phyloP scores from a whole-genome alignment of 768 basidiomycete genomes.

The Coprinellus aureogranulatus region DNA sequence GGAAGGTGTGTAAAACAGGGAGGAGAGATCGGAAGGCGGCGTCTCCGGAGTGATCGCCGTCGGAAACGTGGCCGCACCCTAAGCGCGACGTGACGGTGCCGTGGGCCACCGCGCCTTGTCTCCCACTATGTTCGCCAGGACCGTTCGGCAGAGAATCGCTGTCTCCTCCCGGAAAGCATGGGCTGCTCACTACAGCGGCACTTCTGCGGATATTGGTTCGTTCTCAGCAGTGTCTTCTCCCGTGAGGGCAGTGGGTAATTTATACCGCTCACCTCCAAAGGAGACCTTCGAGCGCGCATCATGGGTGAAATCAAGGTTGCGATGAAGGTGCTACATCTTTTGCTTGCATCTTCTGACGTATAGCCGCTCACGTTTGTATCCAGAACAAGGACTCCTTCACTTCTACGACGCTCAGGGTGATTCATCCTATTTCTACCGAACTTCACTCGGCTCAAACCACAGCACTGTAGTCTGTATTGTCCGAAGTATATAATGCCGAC shows the following conservation, averaged over 20 bases:
- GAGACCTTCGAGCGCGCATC: slow-evolving; percentile 56
- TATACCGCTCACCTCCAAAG: background rate
- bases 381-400: slow-evolving; percentile 57
- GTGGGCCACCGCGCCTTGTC: background rate
- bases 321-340: slow-evolving; percentile 55
- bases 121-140: background rate
- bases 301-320: slow-evolving; percentile 56
- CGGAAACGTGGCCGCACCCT: too few species aligned
- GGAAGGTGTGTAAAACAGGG: too few species aligned
- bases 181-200: background rate
- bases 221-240: background rate
- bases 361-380: background rate
- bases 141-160: background rate
- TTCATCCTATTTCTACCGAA: slow-evolving; percentile 15
- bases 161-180: background rate
- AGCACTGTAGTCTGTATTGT: slow-evolving; percentile 55
- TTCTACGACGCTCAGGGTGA: slow-evolving; percentile 58
- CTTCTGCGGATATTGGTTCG: slow-evolving; percentile 1
- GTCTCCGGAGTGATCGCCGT: too few species aligned
- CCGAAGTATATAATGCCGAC: slow-evolving; percentile 68
- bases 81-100: too few species aligned
- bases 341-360: background rate
- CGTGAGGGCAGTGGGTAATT: background rate
- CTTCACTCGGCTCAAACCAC: background rate
- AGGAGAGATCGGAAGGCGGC: too few species aligned